Evolutionary conservation across 306 rosid genomes (phyloP).

Genomic region (Amphicarpaea edgeworthii): DNA sequence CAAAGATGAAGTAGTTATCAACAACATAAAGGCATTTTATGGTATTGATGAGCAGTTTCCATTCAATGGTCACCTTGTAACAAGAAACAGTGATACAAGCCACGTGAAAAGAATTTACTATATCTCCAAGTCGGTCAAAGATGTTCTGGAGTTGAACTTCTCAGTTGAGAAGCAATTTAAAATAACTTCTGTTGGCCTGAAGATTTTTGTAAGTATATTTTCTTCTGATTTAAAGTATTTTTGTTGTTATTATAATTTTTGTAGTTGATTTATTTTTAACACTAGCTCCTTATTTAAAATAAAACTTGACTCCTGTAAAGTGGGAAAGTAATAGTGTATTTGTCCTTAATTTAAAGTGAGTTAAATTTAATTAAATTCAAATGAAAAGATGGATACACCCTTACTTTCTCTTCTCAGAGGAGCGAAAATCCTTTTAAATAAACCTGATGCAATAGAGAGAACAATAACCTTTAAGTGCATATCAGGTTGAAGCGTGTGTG

Average conservation of each 20-base stretch:
- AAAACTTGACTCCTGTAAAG: neutral
- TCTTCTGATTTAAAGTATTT: conserved; percentile 6
- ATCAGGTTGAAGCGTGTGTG: conserved; percentile 1
- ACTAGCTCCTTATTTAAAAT: conserved; percentile 10
- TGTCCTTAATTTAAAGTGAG: neutral
- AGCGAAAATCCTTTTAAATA: conserved; percentile 2
- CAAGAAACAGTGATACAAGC: conserved; percentile 76
- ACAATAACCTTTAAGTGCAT: neutral
- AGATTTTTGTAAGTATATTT: conserved; percentile 86
- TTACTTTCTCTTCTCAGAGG: neutral
- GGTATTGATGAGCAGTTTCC: conserved; percentile 80
- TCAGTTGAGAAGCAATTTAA: conserved; percentile 87
- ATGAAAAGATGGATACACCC: neutral
- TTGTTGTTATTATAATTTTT: neutral
- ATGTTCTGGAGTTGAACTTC: conserved; percentile 82
- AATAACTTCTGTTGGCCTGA: conserved; percentile 86
- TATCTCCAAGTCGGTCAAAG: conserved; percentile 80
- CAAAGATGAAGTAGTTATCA: conserved; percentile 72
- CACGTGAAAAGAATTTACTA: conserved; percentile 90
- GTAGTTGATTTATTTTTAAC: neutral
- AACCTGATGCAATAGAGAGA: neutral
- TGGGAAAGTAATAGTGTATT: neutral
- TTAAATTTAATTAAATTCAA: neutral
- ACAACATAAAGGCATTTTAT: conserved; percentile 77
- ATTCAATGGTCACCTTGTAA: conserved; percentile 74